Conservation (phyloP, 768 basidiomycete species). For the Phlegmacium glaucopus region DNA sequence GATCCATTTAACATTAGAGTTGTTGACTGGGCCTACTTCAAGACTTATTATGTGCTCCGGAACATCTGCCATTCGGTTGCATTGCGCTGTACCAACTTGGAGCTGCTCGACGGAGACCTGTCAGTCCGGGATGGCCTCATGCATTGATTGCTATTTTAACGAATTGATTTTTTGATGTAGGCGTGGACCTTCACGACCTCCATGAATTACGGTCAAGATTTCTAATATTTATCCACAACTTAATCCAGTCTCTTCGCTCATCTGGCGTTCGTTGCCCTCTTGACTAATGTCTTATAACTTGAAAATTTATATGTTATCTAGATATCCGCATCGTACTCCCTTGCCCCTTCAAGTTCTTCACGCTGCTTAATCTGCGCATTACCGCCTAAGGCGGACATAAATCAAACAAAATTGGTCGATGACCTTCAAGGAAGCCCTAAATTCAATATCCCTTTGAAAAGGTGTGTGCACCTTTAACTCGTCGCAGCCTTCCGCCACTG, state of each 20-base stretch:
- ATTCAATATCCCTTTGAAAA: constrained; percentile 13
- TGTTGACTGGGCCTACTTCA: too few species aligned
- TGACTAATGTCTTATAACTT: not conserved
- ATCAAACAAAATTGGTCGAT: constrained; percentile 41
- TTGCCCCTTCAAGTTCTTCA: constrained; percentile 58
- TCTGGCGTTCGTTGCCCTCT: constrained; percentile 51
- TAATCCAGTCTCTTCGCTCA: constrained; percentile 55
- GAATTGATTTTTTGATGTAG: constrained; percentile 30
- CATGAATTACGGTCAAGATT: constrained; percentile 61
- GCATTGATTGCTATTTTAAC: too few species aligned
- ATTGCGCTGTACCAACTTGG: constrained; percentile 70
- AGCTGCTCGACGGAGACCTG: constrained; percentile 55
- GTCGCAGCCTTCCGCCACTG: not conserved
- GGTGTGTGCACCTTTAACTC: constrained; percentile 6
- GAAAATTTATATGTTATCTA: constrained; percentile 21
- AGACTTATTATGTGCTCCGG: constrained; percentile 51
- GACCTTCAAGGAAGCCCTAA: constrained; percentile 41
- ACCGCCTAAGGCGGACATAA: constrained; percentile 34
- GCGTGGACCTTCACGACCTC: constrained; percentile 65
- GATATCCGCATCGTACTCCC: constrained; percentile 61
- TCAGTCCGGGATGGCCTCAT: too few species aligned
- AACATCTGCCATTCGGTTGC: constrained; percentile 46
- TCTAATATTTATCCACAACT: constrained; percentile 60
- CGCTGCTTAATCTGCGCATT: constrained; percentile 57
- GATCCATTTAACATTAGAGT: not conserved